These are phyloP conservation scores for Isoetes taiwanensis DNA, from an alignment of 75 land plant species.

Conservation along the genomic window DNA sequence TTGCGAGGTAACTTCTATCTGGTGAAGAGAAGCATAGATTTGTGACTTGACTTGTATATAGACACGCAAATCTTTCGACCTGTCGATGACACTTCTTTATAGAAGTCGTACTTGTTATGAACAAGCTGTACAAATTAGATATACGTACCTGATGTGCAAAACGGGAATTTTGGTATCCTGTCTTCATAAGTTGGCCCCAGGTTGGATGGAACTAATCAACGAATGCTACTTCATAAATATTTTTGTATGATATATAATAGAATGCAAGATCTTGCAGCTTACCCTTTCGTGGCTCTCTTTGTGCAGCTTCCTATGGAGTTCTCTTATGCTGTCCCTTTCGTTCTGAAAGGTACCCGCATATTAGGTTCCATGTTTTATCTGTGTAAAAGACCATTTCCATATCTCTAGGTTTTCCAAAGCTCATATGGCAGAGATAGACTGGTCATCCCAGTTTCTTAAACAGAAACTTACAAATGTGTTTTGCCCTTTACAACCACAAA, in stretches of 20 bases:
- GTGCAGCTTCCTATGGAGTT: conserved; percentile 54
- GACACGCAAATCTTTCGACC: conserved; percentile 97
- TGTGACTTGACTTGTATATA: conserved; percentile 89
- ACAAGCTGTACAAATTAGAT: too few relatives aligned
- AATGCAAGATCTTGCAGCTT: too few relatives aligned
- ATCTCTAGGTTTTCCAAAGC: too few relatives aligned
- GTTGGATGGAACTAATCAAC: conserved; percentile 86
- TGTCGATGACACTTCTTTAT: conserved; percentile 14
- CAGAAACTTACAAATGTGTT: too few relatives aligned
- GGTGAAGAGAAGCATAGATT: conserved; percentile 89
- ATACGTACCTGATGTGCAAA: conserved; percentile 99
- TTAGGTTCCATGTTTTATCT: too few relatives aligned
- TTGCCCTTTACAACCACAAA: too few relatives aligned
- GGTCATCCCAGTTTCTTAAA: too few relatives aligned
- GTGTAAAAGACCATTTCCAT: too few relatives aligned
- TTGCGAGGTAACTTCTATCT: conserved; percentile 76
- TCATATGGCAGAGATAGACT: too few relatives aligned
- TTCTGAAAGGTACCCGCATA: conserved; percentile 30
- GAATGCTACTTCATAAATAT: too few relatives aligned
- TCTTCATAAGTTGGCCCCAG: conserved; percentile 99
- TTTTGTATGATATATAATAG: too few relatives aligned
- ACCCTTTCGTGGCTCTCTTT: conserved; percentile 73
- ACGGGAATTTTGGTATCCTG: conserved; percentile 93
- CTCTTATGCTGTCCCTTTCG: conserved; percentile 44
- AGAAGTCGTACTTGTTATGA: too few relatives aligned